These are phyloP conservation scores for Penicillium sp. DNA, from an alignment of 2,329 filamentous ascomycete genomes.

Conservation along the genomic window DNA sequence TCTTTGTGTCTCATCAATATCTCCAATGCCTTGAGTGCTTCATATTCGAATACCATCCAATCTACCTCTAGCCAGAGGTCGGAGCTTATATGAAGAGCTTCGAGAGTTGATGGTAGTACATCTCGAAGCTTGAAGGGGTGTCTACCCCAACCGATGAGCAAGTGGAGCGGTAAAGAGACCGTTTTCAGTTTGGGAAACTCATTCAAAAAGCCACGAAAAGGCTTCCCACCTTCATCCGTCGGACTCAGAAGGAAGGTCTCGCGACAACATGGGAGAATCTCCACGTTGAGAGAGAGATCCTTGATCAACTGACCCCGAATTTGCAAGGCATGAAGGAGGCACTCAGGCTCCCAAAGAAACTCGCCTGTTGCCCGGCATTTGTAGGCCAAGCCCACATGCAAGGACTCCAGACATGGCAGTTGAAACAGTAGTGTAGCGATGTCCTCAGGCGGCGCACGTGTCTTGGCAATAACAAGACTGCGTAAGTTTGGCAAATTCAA, in stretches of 20 bases:
- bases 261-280: background rate
- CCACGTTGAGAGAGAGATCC: background rate
- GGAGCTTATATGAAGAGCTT: background rate
- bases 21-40: background rate
- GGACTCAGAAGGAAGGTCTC: background rate
- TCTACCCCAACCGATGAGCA: background rate
- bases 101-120: background rate
- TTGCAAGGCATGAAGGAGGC: background rate
- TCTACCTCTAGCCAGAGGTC: background rate
- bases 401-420: background rate
- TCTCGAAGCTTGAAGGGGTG: background rate
- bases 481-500: background rate
- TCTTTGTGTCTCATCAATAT: background rate
- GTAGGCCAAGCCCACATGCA: background rate
- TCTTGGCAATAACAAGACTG: background rate
- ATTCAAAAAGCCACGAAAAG: background rate
- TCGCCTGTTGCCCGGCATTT: background rate
- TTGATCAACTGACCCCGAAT: background rate
- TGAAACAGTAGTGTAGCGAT: background rate
- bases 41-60: background rate
- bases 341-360: background rate
- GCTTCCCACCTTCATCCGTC: background rate
- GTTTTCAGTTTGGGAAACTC: background rate
- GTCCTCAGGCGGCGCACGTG: background rate
- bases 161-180: background rate